phyloP scores from a whole-genome alignment of 345 rosid species.

The Raphanus sativus region DNA sequence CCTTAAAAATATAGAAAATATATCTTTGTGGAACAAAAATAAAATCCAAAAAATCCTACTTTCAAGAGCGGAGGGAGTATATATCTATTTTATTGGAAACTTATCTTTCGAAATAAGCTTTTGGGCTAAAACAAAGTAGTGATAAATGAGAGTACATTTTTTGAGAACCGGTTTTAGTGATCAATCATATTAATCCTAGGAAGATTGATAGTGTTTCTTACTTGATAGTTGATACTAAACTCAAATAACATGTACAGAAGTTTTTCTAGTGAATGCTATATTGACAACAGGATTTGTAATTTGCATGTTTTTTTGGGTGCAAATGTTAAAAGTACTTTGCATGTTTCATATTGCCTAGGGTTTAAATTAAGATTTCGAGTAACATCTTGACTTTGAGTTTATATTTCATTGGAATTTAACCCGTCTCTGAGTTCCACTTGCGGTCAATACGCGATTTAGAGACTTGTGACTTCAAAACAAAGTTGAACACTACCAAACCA shows the following conservation, averaged over 20 bases:
- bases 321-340: no score
- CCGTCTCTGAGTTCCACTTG: not conserved
- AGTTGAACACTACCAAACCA: conserved; percentile 26
- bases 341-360: no score
- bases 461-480: conserved; percentile 3
- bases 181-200: not conserved
- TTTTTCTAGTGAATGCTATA: not conserved
- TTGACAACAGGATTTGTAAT: not conserved
- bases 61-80: no score
- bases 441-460: conserved; percentile 17
- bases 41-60: no score
- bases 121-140: not conserved
- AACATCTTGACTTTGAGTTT: not conserved
- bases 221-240: not conserved
- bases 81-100: no score
- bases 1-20: no score
- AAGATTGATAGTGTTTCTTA: not conserved
- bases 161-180: no score
- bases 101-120: not conserved
- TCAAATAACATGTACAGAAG: not conserved
- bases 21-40: no score
- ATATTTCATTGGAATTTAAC: not conserved
- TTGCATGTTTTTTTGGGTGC: no score
- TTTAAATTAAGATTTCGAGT: not conserved
- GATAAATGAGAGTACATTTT: no score